Conservation (phyloP, 805 yeast species). For the Metschnikowia lunata region DNA sequence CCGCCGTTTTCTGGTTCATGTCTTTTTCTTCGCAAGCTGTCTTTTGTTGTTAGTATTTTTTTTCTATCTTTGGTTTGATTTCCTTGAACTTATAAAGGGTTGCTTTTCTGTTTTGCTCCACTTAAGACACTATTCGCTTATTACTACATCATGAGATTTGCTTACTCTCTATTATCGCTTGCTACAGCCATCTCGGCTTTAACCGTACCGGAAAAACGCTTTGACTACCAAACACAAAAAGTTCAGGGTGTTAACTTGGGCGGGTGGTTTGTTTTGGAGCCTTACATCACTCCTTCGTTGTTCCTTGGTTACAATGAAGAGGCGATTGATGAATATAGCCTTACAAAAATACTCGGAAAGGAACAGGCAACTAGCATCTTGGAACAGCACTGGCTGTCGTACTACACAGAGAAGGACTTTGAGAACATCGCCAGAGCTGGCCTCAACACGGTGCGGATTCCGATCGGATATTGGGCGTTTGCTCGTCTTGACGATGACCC, state of each 20-base stretch:
- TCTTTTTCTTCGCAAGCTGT: neutral
- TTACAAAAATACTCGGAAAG: conserved; percentile 55
- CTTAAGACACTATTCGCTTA: neutral
- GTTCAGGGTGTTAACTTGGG: conserved; percentile 77
- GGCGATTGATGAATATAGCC: conserved; percentile 77
- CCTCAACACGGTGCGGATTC: conserved; percentile 81
- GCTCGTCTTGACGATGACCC: conserved; percentile 62
- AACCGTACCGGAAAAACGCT: conserved; percentile 15
- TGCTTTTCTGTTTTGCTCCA: neutral
- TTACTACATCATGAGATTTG: conserved; percentile 6
- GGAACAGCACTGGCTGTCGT: conserved; percentile 71
- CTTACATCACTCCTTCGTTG: conserved; percentile 77
- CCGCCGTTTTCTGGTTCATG: neutral
- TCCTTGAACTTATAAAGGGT: too few relatives aligned
- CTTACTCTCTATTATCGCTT: conserved; percentile 7
- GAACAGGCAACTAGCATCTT: conserved; percentile 47
- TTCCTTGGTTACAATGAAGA: conserved; percentile 50
- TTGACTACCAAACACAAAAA: conserved; percentile 34
- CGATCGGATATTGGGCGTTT: conserved; percentile 96
- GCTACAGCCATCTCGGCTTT: conserved; percentile 11
- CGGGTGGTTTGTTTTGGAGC: conserved; percentile 88
- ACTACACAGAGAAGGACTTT: conserved; percentile 73
- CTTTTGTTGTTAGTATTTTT: neutral
- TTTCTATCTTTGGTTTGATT: too few relatives aligned
- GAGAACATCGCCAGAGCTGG: conserved; percentile 55